Base-by-base conservation (phyloP, 2,329 filamentous ascomycete species). In the Sordariomycetes sp. region DNA sequence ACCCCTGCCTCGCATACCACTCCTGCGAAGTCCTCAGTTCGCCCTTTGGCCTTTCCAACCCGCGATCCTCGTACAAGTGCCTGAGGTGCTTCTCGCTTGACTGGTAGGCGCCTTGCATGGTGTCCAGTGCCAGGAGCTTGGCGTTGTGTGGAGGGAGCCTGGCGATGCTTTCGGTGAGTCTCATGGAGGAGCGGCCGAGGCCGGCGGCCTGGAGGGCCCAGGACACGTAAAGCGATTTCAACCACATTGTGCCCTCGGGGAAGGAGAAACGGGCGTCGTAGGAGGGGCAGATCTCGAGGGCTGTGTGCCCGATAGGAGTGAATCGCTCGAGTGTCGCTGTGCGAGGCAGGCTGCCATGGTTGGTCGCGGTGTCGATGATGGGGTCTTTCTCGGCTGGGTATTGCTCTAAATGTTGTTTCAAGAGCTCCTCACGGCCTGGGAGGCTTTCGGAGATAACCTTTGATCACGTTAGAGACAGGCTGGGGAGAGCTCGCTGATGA, bases 141-240 rank as follows among this genome's bases (percentile, higher is more conserved):
- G 47, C 53, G 34, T 49, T 46, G 39, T 59, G 46, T 11, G 59
- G 54, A 25, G 49, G 36, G 25, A 41, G 38, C 8, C 48, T 35
- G 11, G 55, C 55, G 35, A 57, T 33, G 16, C 37, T 40, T 36
- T 64, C 60, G 26, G 51, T 42, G 23, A 49, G 42, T 5, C 42
- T 44, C 56, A 64, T 64, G 20, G 57, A 49, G 11, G 45, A 48
- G 31, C 49, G 47, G 32, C 59, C 59, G 16, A 58, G 48, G 5
- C 60, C 59, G 23, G 48, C 45, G 11, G 45, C 40, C 39, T 61
- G 60, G 20, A 64, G 44, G 2, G 49, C 49, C 42, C 49, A 50
- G 25, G 61, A 64, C 36, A 66, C 50, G 44, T 59, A 66, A 14
- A 65, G 50, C 6, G 51, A 53, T 33, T 59, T 58, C 20, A 63